These are phyloP conservation scores for Rasamsonia emersonii DNA, from an alignment of 2,329 filamentous ascomycete species.

Conservation along the genomic window DNA sequence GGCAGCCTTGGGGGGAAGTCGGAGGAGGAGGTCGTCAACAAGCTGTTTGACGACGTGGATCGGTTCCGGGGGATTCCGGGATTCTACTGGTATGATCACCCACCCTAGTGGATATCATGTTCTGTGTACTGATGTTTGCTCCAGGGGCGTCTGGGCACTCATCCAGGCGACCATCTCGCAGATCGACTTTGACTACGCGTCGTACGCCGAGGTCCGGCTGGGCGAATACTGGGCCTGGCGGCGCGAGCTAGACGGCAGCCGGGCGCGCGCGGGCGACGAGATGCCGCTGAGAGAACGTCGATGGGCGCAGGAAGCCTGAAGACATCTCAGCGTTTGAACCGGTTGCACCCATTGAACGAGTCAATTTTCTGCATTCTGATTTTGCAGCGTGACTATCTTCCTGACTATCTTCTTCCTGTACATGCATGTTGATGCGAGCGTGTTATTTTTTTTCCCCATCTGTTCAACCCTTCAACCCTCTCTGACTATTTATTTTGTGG, in stretches of 20 bases:
- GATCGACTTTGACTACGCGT: constrained; percentile 94
- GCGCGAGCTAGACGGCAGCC: constrained; percentile 58
- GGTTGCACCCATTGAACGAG: too few species aligned
- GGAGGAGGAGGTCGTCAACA: constrained; percentile 55
- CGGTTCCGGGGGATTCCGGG: constrained; percentile 81
- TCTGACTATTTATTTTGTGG: too few species aligned
- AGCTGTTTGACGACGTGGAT: constrained; percentile 74
- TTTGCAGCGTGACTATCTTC: too few species aligned
- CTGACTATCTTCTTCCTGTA: too few species aligned
- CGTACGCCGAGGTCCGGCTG: constrained; percentile 76
- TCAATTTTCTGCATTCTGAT: too few species aligned
- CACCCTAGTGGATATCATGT: constrained; percentile 1
- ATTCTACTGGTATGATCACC: constrained; percentile 54
- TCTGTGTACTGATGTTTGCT: constrained; percentile 16
- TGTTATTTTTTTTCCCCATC: too few species aligned
- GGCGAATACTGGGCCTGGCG: constrained; percentile 94
- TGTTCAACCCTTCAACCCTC: too few species aligned
- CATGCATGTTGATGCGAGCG: too few species aligned
- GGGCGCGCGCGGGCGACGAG: constrained; percentile 46
- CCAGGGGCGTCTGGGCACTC: constrained; percentile 88
- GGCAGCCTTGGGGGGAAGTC: constrained; percentile 39
- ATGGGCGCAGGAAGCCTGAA: constrained; percentile 54
- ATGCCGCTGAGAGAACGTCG: constrained; percentile 67
- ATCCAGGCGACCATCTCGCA: constrained; percentile 91
- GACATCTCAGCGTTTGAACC: too few species aligned